phyloP scores from a whole-genome alignment of 176 grass and related monocot species.

The Aegilops tauschii region DNA sequence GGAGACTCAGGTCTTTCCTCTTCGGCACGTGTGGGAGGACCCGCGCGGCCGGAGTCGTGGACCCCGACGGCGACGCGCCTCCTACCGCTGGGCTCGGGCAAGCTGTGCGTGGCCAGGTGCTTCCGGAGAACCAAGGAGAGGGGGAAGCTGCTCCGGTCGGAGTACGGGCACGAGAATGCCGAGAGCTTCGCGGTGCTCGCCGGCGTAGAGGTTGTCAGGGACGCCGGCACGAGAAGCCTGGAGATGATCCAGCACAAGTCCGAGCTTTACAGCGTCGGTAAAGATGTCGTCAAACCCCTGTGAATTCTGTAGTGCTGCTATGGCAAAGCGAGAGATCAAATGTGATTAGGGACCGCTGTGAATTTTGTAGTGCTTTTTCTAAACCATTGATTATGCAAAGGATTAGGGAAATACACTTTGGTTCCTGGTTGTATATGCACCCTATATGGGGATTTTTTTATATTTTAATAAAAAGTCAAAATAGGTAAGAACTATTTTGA shows the following conservation, averaged over 20 bases:
- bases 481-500: no score
- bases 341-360: no score
- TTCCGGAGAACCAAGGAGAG: not conserved
- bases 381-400: no score
- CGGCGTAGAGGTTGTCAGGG: not conserved
- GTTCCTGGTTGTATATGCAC: no score
- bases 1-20: not conserved
- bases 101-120: not conserved
- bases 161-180: not conserved
- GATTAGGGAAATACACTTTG: no score
- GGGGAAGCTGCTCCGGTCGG: not conserved
- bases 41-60: not conserved
- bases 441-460: no score
- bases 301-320: not conserved
- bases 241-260: not conserved
- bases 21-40: not conserved
- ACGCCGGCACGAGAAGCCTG: not conserved
- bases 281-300: not conserved
- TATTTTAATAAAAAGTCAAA: no score
- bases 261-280: not conserved
- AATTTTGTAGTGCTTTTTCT: no score
- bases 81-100: not conserved
- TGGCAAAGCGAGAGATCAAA: no score
- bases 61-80: not conserved
- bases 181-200: not conserved